phyloP scores from a whole-genome alignment of 169 alveolate genomes.

The Eimeria sp. region DNA sequence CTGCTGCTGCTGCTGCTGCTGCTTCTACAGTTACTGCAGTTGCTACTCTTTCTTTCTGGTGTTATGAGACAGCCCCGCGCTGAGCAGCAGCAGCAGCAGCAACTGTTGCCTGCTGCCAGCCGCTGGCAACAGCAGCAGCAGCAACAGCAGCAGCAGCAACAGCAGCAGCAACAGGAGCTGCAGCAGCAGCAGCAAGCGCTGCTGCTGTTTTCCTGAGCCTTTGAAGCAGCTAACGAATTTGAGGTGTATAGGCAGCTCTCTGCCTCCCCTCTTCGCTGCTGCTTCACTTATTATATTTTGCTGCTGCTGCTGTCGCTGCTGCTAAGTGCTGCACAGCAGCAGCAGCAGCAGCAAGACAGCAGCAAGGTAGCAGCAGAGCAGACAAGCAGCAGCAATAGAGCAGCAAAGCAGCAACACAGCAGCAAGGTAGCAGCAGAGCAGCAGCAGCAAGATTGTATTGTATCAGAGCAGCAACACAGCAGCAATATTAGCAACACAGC shows the following conservation, averaged over 20 bases:
- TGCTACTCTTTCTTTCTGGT: neutral
- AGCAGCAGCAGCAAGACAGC: neutral
- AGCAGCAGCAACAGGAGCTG: no score
- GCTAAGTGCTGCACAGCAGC: no score
- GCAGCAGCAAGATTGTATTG: neutral
- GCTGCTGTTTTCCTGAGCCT: neutral
- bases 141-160: neutral
- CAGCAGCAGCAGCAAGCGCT: neutral
- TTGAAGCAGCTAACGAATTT: neutral
- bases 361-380: neutral
- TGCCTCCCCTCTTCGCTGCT: neutral
- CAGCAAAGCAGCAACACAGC: neutral
- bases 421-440: slow-evolving; percentile 7
- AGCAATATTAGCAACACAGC: slow-evolving; percentile 85
- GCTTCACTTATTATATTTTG: no score
- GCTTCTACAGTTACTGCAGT: neutral
- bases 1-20: neutral
- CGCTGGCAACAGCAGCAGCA: slow-evolving; percentile 16
- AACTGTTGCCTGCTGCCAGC: no score
- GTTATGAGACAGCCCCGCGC: neutral
- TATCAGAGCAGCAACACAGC: neutral
- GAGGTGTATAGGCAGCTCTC: neutral
- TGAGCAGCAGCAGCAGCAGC: slow-evolving; percentile 6
- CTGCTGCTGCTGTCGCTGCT: neutral
- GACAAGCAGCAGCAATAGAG: no score